Conservation (phyloP, 768 basidiomycete genomes). For the Glaciozyma antarctica region DNA sequence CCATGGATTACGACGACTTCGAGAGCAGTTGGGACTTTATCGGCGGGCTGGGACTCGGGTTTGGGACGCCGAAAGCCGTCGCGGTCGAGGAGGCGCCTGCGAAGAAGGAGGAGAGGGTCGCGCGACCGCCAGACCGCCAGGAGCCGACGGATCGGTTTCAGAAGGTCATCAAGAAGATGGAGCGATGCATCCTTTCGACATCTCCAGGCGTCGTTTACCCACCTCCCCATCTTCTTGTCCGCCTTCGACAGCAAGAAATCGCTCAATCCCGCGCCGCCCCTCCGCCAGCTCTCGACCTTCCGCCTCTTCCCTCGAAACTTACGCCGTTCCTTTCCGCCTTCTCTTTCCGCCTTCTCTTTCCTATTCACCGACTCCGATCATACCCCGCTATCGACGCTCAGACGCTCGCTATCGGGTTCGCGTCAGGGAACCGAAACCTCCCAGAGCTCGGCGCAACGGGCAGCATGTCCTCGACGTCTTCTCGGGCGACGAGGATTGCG, state of each 20-base stretch:
- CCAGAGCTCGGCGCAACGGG: not conserved
- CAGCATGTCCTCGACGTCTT: not conserved
- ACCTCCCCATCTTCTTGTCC: constrained; percentile 22
- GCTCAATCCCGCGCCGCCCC: not conserved
- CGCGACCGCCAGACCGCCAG: not conserved
- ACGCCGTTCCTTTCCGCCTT: not conserved
- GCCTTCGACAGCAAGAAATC: constrained; percentile 26
- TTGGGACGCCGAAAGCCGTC: not conserved
- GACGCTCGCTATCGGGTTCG: constrained; percentile 7
- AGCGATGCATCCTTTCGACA: constrained; percentile 14
- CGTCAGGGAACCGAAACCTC: not conserved
- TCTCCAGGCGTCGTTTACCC: constrained; percentile 25
- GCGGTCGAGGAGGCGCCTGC: not conserved
- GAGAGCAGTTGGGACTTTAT: constrained; percentile 1
- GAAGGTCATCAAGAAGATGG: constrained; percentile 26
- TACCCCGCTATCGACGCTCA: not conserved
- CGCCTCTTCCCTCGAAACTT: not conserved
- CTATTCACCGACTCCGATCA: constrained; percentile 7
- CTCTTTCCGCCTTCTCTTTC: not conserved
- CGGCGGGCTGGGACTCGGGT: not conserved
- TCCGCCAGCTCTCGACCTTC: not conserved
- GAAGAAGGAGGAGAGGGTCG: constrained; percentile 3
- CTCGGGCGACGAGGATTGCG: constrained; percentile 13
- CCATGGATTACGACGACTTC: not conserved
- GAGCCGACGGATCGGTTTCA: constrained; percentile 21